Evolutionary conservation across 306 rosid species (phyloP).

Genomic region (Castanopsis chinensis): DNA sequence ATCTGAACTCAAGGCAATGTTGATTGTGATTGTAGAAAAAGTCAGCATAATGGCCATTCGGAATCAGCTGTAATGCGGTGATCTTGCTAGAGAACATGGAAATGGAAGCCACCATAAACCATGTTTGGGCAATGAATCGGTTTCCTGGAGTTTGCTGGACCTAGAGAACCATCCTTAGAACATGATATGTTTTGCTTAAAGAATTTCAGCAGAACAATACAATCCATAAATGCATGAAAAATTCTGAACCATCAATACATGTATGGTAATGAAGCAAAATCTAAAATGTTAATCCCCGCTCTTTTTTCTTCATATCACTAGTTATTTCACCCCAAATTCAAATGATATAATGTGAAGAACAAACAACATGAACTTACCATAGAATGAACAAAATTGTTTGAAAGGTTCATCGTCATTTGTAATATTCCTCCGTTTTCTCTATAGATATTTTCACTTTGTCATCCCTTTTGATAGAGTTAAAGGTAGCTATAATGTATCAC

Average conservation of each 20-base stretch:
- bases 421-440: not conserved
- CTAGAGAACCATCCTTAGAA: not conserved
- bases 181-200: not conserved
- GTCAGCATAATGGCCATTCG: too few species aligned
- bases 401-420: not conserved
- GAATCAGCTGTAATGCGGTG: too few species aligned
- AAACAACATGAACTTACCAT: not conserved
- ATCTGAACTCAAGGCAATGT: too few species aligned
- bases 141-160: not conserved
- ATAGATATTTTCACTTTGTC: not conserved
- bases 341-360: not conserved
- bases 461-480: not conserved
- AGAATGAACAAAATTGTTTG: not conserved
- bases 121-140: too few species aligned
- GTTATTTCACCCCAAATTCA: not conserved
- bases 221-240: not conserved
- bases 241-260: not conserved
- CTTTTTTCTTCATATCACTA: not conserved
- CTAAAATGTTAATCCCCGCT: not conserved
- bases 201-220: not conserved
- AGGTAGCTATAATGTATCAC: not conserved
- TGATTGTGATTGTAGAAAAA: too few species aligned
- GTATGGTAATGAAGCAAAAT: not conserved
- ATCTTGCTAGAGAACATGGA: too few species aligned
- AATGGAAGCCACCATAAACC: too few species aligned